These are phyloP conservation scores for Polyplosphaeria fusca DNA, from an alignment of 495 filamentous ascomycete species.

Conservation along the genomic window DNA sequence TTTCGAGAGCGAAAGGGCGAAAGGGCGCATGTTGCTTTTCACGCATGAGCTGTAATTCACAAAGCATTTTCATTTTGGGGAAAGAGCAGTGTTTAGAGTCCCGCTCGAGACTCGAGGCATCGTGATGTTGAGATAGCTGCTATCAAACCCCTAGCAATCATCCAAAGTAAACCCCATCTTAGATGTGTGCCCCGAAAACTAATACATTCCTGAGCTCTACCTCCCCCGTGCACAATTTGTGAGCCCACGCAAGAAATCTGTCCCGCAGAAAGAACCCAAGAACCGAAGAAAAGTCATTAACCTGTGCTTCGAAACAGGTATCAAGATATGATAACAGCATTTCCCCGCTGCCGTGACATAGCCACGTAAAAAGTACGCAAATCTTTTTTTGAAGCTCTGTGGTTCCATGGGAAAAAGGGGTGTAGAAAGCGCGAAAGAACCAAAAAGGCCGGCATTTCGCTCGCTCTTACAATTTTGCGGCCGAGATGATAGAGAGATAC, in stretches of 20 bases:
- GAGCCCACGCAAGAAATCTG: neutral
- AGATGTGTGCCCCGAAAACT: no score
- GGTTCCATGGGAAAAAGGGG: neutral
- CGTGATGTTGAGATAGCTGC: no score
- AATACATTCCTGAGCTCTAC: no score
- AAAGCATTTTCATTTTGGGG: no score
- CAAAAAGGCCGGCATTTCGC: neutral
- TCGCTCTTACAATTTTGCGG: conserved; percentile 16
- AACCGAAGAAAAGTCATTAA: neutral
- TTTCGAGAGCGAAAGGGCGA: no score
- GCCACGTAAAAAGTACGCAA: conserved; percentile 21
- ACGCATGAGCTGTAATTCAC: no score
- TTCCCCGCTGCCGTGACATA: conserved; percentile 23
- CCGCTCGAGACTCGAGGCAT: no score
- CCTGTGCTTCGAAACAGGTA: neutral
- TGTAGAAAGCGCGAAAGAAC: neutral
- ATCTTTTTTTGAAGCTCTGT: neutral
- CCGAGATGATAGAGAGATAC: neutral
- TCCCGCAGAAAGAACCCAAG: conserved; percentile 17
- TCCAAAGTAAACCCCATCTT: no score
- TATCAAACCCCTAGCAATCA: no score
- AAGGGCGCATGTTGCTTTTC: no score
- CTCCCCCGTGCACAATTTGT: neutral
- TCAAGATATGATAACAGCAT: conserved; percentile 8
- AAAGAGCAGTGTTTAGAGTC: no score